Conservation (phyloP, 1,284 basidiomycete species). For the Pascua sp. region DNA sequence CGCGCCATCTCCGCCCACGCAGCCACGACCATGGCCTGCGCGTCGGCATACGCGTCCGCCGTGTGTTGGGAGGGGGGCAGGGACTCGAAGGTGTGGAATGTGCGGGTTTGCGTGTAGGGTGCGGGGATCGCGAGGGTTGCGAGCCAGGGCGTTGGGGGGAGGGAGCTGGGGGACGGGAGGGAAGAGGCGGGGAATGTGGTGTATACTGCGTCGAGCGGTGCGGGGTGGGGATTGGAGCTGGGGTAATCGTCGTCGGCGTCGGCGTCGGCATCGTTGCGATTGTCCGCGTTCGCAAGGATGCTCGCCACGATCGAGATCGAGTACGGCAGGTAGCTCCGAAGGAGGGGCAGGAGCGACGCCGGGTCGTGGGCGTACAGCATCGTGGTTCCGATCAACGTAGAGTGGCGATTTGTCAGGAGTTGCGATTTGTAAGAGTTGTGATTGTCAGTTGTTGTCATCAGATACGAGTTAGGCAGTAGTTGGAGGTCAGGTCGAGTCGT, state of each 20-base stretch:
- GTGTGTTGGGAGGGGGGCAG: not conserved
- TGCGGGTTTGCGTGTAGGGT: conserved; percentile 20
- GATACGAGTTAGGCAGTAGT: too few relatives aligned
- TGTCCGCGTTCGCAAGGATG: conserved; percentile 7
- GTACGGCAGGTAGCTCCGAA: conserved; percentile 18
- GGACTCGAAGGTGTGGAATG: conserved; percentile 20
- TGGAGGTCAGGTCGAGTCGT: too few relatives aligned
- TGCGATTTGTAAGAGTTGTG: too few relatives aligned
- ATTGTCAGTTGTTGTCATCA: too few relatives aligned
- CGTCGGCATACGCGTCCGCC: not conserved
- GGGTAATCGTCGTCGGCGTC: not conserved
- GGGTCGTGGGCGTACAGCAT: conserved; percentile 18
- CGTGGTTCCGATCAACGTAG: not conserved
- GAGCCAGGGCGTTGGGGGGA: conserved; percentile 13
- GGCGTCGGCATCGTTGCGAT: not conserved
- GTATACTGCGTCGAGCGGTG: not conserved
- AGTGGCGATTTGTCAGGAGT: too few relatives aligned
- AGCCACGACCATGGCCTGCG: conserved; percentile 1
- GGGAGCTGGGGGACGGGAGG: not conserved
- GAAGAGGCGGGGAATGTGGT: conserved; percentile 9
- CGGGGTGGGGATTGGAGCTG: not conserved
- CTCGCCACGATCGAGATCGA: conserved; percentile 11
- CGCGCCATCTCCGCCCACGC: conserved; percentile 1
- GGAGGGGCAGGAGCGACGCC: conserved; percentile 13
- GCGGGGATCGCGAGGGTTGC: conserved; percentile 15